Percentiles rank a stretch among this genome's conserved stretches.
Conservation (phyloP, 495 filamentous ascomycete genomes). For the Friedmanniomyces simplex region DNA sequence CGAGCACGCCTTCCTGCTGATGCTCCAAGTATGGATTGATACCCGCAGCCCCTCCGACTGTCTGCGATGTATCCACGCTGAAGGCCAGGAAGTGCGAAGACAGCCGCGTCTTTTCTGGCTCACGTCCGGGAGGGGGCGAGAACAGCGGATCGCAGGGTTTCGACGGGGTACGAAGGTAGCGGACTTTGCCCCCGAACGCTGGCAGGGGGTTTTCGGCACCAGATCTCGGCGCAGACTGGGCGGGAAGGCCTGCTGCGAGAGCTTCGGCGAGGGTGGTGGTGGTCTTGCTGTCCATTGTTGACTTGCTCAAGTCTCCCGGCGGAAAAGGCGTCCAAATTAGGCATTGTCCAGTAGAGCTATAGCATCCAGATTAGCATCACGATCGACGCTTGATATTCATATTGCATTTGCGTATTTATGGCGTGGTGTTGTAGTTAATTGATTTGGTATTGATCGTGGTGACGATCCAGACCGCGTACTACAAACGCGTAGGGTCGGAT, state of each 20-base stretch:
- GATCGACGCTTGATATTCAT: too few species aligned
- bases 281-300: not conserved
- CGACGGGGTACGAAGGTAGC: constrained; percentile 84
- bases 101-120: constrained; percentile 65
- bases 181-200: constrained; percentile 56
- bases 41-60: not conserved
- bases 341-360: not conserved
- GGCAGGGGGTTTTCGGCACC: constrained; percentile 18
- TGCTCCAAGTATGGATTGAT: constrained; percentile 37
- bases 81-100: constrained; percentile 79
- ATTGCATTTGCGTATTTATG: too few species aligned
- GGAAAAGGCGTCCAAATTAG: not conserved
- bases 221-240: not conserved
- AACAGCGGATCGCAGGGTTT: constrained; percentile 61
- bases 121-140: constrained; percentile 59
- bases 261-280: constrained; percentile 11
- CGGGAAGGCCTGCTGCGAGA: constrained; percentile 61
- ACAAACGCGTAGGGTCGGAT: not conserved
- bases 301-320: not conserved
- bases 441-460: not conserved
- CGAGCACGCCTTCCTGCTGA: constrained; percentile 38
- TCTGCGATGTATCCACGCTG: constrained; percentile 40
- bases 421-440: not conserved
- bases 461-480: not conserved
- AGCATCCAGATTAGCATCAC: too few species aligned